A percentile compares a stretch with the other conserved stretches of the same genome.
phyloP scores from a whole-genome alignment of 495 filamentous ascomycete species.

The Penicillium tannophilum region DNA sequence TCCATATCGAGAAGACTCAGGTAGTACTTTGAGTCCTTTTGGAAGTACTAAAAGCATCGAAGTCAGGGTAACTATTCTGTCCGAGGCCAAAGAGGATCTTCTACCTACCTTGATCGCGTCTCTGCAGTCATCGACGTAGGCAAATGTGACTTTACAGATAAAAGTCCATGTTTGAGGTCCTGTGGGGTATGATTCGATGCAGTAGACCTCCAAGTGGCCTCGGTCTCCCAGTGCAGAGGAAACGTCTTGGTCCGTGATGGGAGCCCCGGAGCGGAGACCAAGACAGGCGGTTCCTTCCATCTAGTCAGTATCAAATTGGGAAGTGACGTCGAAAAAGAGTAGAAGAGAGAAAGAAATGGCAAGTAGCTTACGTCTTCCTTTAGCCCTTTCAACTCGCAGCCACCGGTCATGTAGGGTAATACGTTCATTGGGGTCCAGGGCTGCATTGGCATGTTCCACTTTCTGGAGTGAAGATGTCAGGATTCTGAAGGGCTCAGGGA shows the following conservation, averaged over 20 bases:
- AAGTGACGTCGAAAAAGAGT: not conserved
- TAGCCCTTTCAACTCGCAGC: slow-evolving; percentile 23
- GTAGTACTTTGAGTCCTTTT: slow-evolving; percentile 12
- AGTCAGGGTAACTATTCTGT: not conserved
- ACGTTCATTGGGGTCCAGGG: slow-evolving; percentile 7
- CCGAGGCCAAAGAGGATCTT: not conserved
- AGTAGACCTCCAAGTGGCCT: slow-evolving; percentile 17
- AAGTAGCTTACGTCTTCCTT: slow-evolving; percentile 20
- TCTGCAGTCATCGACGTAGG: slow-evolving; percentile 25
- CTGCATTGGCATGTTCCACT: slow-evolving; percentile 17
- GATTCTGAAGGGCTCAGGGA: not conserved
- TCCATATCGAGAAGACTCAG: slow-evolving; percentile 13
- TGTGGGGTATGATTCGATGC: slow-evolving; percentile 5
- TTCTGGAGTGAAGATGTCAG: slow-evolving; percentile 10
- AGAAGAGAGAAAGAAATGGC: not conserved
- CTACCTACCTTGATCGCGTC: slow-evolving; percentile 25
- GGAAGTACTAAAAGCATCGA: slow-evolving; percentile 14
- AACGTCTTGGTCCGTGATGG: slow-evolving; percentile 12
- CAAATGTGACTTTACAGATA: slow-evolving; percentile 24
- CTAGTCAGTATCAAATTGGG: slow-evolving; percentile 6
- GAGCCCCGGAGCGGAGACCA: slow-evolving; percentile 16
- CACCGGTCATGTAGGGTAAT: slow-evolving; percentile 15
- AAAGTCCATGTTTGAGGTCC: slow-evolving; percentile 6
- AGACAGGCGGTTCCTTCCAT: slow-evolving; percentile 23
- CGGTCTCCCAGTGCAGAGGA: slow-evolving; percentile 1